Base-by-base conservation (phyloP, 306 rosid species). In the Alnus rubra region DNA sequence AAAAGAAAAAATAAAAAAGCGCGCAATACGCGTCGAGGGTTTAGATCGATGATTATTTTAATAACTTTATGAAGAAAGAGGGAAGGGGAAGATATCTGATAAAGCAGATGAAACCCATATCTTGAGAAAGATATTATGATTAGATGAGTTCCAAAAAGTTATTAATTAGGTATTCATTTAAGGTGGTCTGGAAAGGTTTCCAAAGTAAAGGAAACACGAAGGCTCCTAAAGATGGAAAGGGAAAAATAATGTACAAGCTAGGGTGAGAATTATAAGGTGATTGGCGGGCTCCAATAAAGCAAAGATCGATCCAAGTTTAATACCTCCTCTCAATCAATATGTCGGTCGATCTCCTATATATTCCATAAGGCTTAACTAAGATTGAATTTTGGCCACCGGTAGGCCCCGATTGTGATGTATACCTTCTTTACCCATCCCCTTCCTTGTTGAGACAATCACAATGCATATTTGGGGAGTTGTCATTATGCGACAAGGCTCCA, bases 141-240 rank as follows among this genome's bases (percentile, higher is more conserved):
- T 83, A 76, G 89, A 49, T 49, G 13, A 89, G 87, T 81, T 81
- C 79, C 81, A 78, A 76, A 92, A 92, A 88, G 93, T 59, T 81
- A 68, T 59, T 81, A 68, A 79, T 76, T 87, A 69, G 84, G 74
- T 76, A 74, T 81, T 82, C 56, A 80, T 76, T 79, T 74, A 69
- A 60, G 80, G 81, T 87, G 83, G 82, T 86, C 75, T 70, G 82
- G 77, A 86, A 90, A 87, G 89, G 92, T 83, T 88, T 87, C 83
- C 74, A 77, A 84, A 86, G 88, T 72, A 77, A 88, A 80, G 81
- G 82, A 80, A 83, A 78, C 78, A 74, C 82, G 60, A 72, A 71
- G 89, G 85, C 77, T 84, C 89, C 82, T 83, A 75, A 75, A 88
- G 82, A 81, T 6, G 28, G 31, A 77, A 35, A 76, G 73, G 71